Base-by-base conservation (phyloP, 768 basidiomycete genomes). In the Lactifluus echinatus region DNA sequence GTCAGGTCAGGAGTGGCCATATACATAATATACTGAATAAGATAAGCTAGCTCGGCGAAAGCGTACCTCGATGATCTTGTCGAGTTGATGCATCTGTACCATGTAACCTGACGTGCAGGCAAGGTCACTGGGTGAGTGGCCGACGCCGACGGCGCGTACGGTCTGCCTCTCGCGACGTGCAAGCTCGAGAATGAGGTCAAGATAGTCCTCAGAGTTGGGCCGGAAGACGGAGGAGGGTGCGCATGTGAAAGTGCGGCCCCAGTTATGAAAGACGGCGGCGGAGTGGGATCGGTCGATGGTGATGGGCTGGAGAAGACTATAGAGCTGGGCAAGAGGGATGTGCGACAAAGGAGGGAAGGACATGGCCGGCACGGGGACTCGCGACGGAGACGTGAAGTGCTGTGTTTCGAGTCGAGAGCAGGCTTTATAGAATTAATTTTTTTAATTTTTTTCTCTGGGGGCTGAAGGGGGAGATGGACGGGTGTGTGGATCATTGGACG, bases 111-210 rank as follows among this genome's bases (percentile, higher is more conserved):
- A 79, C 0, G 93, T 96, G 72, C 93, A 97, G 0, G 91, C 89
- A 49, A 98, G 76, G 73, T 99, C 95, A 66, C 85, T 89, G 23
- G 95, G 95, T 56, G 87, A 89, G 72, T 97, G 94, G 2, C 94
- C 95, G 15, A 91, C 83, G 12, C 93, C 96, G 12, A 84, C 87
- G 0, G 89, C 87, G 54, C 93, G 82, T 33, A 98, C 76, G 21
- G 79, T 75, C 66, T 79, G 82, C 15, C 78, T 73, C 67, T 93
- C 82, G 42, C 87, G 75, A 17, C 84, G 75, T 0, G 93, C 93
- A 24, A 93, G 82, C 66, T 90, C 89, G 26, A 98, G 75, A 45
- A 94, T 76, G 63, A 82, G 77, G 44, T 78, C 76, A 66, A 91
- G 88, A 33, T 97, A 78, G 57, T 77, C 69, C 42, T 82, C 80